These are phyloP conservation scores for Solanum dulcamara DNA, from an alignment of 257 asterid genomes.

Conservation along the genomic window DNA sequence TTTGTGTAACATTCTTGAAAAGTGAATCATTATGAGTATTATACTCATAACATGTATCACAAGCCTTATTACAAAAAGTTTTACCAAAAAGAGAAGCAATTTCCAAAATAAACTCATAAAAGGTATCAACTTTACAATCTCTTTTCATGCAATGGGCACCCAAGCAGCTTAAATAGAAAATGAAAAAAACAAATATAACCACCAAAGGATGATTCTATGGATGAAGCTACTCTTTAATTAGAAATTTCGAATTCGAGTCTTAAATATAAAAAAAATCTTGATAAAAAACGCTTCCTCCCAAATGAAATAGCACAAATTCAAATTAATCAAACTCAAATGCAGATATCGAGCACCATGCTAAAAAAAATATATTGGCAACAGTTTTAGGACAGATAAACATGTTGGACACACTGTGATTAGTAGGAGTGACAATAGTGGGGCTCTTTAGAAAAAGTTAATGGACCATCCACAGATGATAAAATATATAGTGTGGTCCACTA, in stretches of 20 bases:
- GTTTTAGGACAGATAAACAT: not conserved
- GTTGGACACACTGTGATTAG: not conserved
- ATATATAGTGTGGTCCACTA: not conserved
- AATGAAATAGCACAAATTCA: too few species aligned
- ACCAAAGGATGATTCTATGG: too few species aligned
- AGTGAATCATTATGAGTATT: not conserved
- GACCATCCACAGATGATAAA: not conserved
- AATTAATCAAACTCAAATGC: too few species aligned
- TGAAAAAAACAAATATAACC: too few species aligned
- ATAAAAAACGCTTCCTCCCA: too few species aligned
- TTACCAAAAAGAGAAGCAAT: not conserved
- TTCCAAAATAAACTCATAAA: not conserved
- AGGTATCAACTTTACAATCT: not conserved
- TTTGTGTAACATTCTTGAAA: not conserved
- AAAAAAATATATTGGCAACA: too few species aligned
- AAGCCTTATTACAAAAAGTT: not conserved
- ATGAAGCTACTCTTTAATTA: too few species aligned
- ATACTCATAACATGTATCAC: not conserved
- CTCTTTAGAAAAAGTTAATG: not conserved
- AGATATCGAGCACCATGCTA: accelerated
- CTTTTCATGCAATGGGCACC: not conserved
- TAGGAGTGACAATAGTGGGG: not conserved
- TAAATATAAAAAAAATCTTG: too few species aligned
- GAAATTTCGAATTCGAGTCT: too few species aligned
- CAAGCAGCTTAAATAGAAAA: too few species aligned